Conservation (phyloP, 2,329 filamentous ascomycete genomes). For the Claviceps spartinae region DNA sequence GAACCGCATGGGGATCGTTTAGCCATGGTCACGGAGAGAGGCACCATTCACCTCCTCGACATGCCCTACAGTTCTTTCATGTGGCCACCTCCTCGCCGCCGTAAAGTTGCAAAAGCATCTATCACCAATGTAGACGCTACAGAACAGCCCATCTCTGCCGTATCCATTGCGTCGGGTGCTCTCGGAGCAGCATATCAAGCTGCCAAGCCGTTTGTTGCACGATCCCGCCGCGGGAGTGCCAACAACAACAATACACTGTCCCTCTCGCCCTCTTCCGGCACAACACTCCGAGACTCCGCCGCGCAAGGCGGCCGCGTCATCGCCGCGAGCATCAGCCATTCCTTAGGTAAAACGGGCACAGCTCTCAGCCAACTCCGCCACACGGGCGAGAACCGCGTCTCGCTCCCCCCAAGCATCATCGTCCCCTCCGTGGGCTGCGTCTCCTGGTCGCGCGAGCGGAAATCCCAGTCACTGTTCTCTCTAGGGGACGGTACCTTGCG, state of each 20-base stretch:
- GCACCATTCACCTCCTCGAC: slow-evolving; percentile 88
- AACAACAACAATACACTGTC: slow-evolving; percentile 9
- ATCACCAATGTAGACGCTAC: slow-evolving; percentile 27
- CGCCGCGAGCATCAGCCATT: slow-evolving; percentile 60
- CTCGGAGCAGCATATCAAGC: slow-evolving; percentile 58
- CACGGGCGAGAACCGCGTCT: slow-evolving; percentile 61
- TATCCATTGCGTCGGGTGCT: slow-evolving; percentile 57
- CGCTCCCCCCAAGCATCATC: slow-evolving; percentile 44
- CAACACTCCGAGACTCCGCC: slow-evolving; percentile 43
- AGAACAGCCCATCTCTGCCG: slow-evolving; percentile 39
- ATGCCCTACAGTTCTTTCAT: slow-evolving; percentile 70
- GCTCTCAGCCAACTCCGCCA: slow-evolving; percentile 59
- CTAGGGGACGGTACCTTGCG: slow-evolving; percentile 53
- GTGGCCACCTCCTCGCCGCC: slow-evolving; percentile 64
- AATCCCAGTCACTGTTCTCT: slow-evolving; percentile 48
- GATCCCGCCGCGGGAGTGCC: slow-evolving; percentile 38
- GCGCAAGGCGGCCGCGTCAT: slow-evolving; percentile 60
- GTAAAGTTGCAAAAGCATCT: slow-evolving; percentile 29
- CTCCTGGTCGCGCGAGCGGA: slow-evolving; percentile 50
- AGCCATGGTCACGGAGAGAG: slow-evolving; percentile 82
- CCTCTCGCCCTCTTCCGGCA: slow-evolving; percentile 19
- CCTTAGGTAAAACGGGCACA: slow-evolving; percentile 58
- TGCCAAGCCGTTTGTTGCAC: slow-evolving; percentile 45
- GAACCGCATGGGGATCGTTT: slow-evolving; percentile 67
- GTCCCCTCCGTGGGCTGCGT: slow-evolving; percentile 47